Evolutionary conservation across 164 flowering plant genomes (phyloP), one percentile per base, ranked within the genome.

Genomic region (Magnolia changhungtana): DNA sequence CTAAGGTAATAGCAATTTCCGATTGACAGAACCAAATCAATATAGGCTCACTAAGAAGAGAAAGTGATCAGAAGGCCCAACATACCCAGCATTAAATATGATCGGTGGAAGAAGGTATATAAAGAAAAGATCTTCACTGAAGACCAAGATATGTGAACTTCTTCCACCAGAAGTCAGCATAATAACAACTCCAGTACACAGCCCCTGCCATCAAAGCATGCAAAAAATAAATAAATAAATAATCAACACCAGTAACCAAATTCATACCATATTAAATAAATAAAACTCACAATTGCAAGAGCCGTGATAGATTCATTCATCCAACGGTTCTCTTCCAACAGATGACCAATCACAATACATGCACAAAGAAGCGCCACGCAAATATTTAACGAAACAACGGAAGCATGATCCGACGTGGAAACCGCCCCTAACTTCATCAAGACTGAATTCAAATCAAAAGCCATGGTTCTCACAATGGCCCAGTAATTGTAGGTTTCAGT

Each of bases 291-390:
- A 75, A 91, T 87, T 8, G 81, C 79, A 5, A 93, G 87, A 16
- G 98, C 98, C 0, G 96, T 93, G 50, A 89, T 90, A 8, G 98
- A 91, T 80, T 93, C 95, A 67, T 91, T 93, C 86, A 93, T 89
- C 96, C 96, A 93, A 58, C 98, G 85, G 71, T 77, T 86, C 77
- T 93, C 93, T 80, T 91, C 96, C 50, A 93, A 58, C 37, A 90
- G 80, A 81, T 93, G 98, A 21, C 98, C 96, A 49, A 91, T 78
- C 77, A 93, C 89, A 20, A 93, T 90, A 76, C 98, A 93, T 2
- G 86, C 90, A 73, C 93, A 91, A 6, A 93, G 90, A 73, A 93
- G 92, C 10, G 93, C 87, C 10, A 89, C 93, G 66, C 90, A 93
- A 7, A 93, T 58, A 83, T 86, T 91, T 82, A 93, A 83, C 0